Percentiles rank a stretch among this genome's conserved stretches.
phyloP scores from a whole-genome alignment of 805 yeast genomes.

The Yarrowia sp. region DNA sequence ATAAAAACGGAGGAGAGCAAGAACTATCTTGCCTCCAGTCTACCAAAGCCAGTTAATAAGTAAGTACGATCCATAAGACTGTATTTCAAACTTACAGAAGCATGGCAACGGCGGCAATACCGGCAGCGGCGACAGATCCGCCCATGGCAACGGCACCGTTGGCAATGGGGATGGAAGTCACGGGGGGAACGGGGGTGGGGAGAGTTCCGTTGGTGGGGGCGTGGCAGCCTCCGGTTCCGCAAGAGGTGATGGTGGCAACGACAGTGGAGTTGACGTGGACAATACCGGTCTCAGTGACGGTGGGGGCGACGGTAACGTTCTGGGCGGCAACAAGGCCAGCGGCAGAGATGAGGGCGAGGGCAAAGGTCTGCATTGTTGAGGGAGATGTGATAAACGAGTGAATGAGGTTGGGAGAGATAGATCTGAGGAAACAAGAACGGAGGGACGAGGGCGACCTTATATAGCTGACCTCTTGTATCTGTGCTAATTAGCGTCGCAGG shows the following conservation, averaged over 20 bases:
- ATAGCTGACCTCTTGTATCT: neutral
- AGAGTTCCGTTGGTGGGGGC: slow-evolving; percentile 29
- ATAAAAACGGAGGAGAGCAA: slow-evolving; percentile 8
- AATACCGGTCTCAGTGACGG: slow-evolving; percentile 23
- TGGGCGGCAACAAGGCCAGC: slow-evolving; percentile 37
- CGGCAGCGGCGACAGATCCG: slow-evolving; percentile 27
- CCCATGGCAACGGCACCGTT: slow-evolving; percentile 34
- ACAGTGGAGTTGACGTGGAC: slow-evolving; percentile 31
- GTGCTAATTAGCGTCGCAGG: slow-evolving; percentile 21
- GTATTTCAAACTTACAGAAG: slow-evolving; percentile 28
- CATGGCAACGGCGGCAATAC: slow-evolving; percentile 30
- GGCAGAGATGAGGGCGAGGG: slow-evolving; percentile 17
- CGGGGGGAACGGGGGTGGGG: slow-evolving; percentile 31
- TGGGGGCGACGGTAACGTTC: slow-evolving; percentile 22
- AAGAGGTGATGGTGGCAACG: slow-evolving; percentile 35
- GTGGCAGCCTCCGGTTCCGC: slow-evolving; percentile 32
- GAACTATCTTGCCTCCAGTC: neutral
- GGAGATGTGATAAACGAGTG: slow-evolving; percentile 18
- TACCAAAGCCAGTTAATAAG: slow-evolving; percentile 18
- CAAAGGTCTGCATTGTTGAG: slow-evolving; percentile 21
- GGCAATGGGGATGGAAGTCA: slow-evolving; percentile 34
- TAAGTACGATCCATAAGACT: slow-evolving; percentile 11
- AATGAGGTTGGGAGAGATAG: slow-evolving; percentile 5
- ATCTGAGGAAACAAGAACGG: neutral
- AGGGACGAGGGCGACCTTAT: slow-evolving; percentile 1